Conservation (phyloP, 179 eudicot genomes). For the Camellia oleifera region DNA sequence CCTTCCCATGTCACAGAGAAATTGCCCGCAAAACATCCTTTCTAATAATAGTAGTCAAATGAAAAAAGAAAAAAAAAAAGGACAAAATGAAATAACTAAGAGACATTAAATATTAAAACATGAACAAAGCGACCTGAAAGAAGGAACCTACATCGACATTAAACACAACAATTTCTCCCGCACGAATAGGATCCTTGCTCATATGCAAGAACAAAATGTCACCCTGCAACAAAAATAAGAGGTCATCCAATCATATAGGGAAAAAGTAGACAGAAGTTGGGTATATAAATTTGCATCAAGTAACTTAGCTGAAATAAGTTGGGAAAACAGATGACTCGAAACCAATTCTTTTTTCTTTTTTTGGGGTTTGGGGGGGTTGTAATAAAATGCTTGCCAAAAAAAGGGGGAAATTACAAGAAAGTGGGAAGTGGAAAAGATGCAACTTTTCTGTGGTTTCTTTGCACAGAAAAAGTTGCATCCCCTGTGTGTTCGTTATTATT, state of each 20-base stretch:
- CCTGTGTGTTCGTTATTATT: too few relatives aligned
- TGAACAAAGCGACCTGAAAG: not conserved
- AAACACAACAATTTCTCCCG: constrained; percentile 91
- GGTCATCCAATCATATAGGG: not conserved
- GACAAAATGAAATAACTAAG: not conserved
- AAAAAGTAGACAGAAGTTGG: not conserved
- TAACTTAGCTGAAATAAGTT: not conserved
- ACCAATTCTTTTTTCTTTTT: too few relatives aligned
- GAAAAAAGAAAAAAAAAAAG: not conserved
- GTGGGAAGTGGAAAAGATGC: too few relatives aligned
- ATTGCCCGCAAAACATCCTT: not conserved
- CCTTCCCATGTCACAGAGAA: not conserved
- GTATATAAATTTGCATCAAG: not conserved
- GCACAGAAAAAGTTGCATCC: too few relatives aligned
- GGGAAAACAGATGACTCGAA: too few relatives aligned
- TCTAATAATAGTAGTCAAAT: not conserved
- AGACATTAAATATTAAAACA: not conserved
- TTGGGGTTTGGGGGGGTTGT: too few relatives aligned
- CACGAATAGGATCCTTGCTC: constrained; percentile 83
- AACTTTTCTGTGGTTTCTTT: too few relatives aligned
- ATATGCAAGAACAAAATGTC: constrained; percentile 85
- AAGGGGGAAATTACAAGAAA: too few relatives aligned
- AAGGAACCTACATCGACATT: constrained; percentile 70
- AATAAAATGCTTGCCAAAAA: too few relatives aligned
- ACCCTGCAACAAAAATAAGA: constrained; percentile 47